Base-by-base conservation (phyloP, 768 basidiomycete genomes). In the Amanita pallidorosea region DNA sequence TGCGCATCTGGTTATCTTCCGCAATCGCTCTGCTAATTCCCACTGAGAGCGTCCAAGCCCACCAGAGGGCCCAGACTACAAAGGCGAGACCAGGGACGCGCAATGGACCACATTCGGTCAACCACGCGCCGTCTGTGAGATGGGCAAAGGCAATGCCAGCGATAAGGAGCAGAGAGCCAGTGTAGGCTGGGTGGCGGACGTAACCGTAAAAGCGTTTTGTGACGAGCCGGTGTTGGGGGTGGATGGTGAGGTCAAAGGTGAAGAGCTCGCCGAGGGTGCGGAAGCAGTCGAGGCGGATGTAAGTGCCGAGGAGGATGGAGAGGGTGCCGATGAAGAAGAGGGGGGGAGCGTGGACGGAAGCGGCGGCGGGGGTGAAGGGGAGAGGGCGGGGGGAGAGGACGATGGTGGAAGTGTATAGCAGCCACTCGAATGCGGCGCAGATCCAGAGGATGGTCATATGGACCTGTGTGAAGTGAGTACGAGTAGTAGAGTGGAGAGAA, bases 221-320 rank as follows among this genome's bases (percentile, higher is more conserved):
- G 54, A 80, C 63, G 41, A 80, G 68, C 44, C 61, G 68, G 63
- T 81, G 79, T 29, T 65, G 60, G 2, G 76, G 75, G 49, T 73
- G 75, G 37, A 80, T 60, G 42, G 77, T 77, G 44, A 81, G 69
- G 57, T 79, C 77, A 59, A 79, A 80, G 0, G 79, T 80, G 65
- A 81, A 81, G 50, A 79, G 62, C 1, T 67, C 59, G 2, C 77
- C 79, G 18, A 80, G 74, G 20, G 73, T 68, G 49, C 61, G 65
- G 70, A 76, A 80, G 56, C 78, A 79, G 55, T 68, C 72, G 15
- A 77, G 59, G 35, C 78, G 76, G 55, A 79, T 70, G 60, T 70
- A 66, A 52, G 70, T 63, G 2, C 77, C 77, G 1, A 70, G 56
- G 3, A 69, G 55, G 51, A 71, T 70, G 20, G 70, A 63, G 37